Base-by-base conservation (phyloP, 306 rosid species). In the Rosa persica region DNA sequence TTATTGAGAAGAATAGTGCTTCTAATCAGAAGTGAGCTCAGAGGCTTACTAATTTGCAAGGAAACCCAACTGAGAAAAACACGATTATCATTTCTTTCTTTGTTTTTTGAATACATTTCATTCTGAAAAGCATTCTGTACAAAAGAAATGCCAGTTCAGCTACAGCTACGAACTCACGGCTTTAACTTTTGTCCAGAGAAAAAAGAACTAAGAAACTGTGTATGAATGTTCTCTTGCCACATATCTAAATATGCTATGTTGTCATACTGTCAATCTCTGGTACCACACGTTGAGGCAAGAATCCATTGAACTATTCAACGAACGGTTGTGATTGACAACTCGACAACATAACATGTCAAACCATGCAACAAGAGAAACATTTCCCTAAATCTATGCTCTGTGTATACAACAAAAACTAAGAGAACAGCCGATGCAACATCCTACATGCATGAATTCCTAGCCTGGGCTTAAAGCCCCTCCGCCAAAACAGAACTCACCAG, bases 381-480 rank as follows among this genome's bases (percentile, higher is more conserved):
- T 39, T 75, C 68, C 19, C 67, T 75, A 46, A 11, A 75, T 46
- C 78, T 75, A 38, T 27, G 13, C 34, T 42, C 71, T 43, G 46
- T 62, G 79, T 62, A 44, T 75, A 65, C 58, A 58, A 75, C 51
- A 40, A 44, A 75, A 75, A 49, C 23, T 75, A 47, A 58, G 57
- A 30, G 0, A 25, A 75, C 52, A 68, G 58, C 69, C 36, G 3
- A 40, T 49, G 34, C 49, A 30, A 6, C 34, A 25, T 23, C 22
- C 38, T 57, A 57, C 65, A 44, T 51, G 9, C 65, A 44, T 51
- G 9, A 48, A 12, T 65, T 65, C 40, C 60, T 47, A 52, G 42
- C 60, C 44, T 27, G 12, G 61, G 40, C 6, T 44, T 40, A 12
- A 73, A 55, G 65, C 8, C 52, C 67, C 80, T 30, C 38, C 20